Evolutionary conservation across 352 stramenopile species (phyloP).

Genomic region (Thraustochytrium sp.): DNA sequence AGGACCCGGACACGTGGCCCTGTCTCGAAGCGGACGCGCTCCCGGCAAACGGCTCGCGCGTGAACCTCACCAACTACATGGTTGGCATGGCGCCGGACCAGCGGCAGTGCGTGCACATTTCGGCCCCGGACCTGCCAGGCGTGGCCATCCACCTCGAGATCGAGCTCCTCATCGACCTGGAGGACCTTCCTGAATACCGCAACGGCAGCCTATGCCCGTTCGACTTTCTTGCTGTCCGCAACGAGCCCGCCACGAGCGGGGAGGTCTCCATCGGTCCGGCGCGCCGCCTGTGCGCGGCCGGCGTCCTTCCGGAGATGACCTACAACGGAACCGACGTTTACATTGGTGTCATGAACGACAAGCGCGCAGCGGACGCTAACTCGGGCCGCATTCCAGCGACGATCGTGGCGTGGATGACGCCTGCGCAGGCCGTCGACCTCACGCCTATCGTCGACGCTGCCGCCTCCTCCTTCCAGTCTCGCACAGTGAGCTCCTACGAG

Average conservation of each 20-base stretch:
- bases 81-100: neutral
- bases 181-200: neutral
- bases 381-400: neutral
- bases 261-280: neutral
- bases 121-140: neutral
- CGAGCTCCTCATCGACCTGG: neutral
- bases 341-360: neutral
- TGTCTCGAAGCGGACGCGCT: neutral
- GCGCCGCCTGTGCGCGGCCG: neutral
- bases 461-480: no score
- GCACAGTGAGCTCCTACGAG: no score
- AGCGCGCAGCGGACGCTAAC: neutral
- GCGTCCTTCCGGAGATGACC: neutral
- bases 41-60: neutral
- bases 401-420: neutral
- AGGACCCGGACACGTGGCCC: neutral
- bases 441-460: no score
- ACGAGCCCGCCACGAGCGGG: neutral
- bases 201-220: neutral
- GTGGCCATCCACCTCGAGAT: neutral
- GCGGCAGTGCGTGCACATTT: neutral
- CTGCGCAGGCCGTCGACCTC: no score
- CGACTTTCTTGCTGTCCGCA: neutral
- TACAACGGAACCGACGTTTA: neutral
- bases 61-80: neutral